Evolutionary conservation across 768 basidiomycete genomes (phyloP), one percentile per base, ranked within the genome.

Genomic region (Stropharia rugosoannulata): DNA sequence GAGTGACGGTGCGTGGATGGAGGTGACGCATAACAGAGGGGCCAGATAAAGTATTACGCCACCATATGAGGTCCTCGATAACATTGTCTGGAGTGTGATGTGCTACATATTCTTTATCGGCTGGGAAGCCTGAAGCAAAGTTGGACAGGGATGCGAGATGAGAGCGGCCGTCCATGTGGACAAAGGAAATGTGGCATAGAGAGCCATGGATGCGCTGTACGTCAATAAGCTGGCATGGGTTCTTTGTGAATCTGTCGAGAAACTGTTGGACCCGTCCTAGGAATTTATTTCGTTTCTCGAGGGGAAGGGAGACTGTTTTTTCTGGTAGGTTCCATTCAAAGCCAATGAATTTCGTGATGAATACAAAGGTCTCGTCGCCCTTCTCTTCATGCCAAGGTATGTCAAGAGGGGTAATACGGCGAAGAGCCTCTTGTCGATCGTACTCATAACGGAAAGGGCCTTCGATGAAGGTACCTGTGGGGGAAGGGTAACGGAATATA

Each of bases 261-360:
- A 71, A 51, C 45, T 68, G 67, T 4, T 27, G 5, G 13, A n/a
- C 22, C 2, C 75, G 52, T 12, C 65, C 62, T 0, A 5, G 18
- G 3, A 69, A 41, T 39, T 73, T 72, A 3, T 10, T 60, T 64
- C 55, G 75, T 78, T 1, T 62, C 54, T 0, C 55, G 44, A 0
- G 69, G 72, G 1, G 4, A 22, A 78, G 55, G 5, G 54, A 50
- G 2, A 78, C 71, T 0, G 59, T 62, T 16, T 68, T 68, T 0
- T 18, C 5, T 0, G 8, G 8, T 1, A 76, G 45, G 25, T 71
- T 60, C 77, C 75, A 77, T 0, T 56, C n/a, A 53, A 77, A 76
- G 1, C 77, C 71, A 1, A 75, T 59, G 49, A 75, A 78, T 36
- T 16, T 2, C 64, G 52, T 16, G 45, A 39, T 66, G 62, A 66